Evolutionary conservation across 352 stramenopile species (phyloP), one percentile per base, ranked within the genome.

Genomic region (Globisporangium recalcitrans): DNA sequence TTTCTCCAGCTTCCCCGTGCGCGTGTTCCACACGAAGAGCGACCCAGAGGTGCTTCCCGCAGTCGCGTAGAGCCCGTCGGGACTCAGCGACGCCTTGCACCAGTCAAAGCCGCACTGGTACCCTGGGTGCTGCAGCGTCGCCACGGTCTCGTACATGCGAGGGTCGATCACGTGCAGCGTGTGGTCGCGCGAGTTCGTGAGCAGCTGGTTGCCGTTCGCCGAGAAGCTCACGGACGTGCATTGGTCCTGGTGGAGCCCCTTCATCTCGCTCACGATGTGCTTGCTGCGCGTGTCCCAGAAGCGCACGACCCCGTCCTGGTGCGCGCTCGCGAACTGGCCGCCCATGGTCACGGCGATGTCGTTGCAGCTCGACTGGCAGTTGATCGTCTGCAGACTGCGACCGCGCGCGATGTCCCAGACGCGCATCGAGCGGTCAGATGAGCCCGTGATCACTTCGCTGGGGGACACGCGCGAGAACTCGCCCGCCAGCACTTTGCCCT

Each of bases 21-120:
- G 55, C 47, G 70, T 60, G 63, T 85, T 88, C 86, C 83, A 92
- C 32, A 91, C 63, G 62, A 91, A 79, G 34, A 92, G 66, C 8
- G 68, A 58, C 24, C 85, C 85, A 0, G 72, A 75, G 19, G 80
- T 66, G 13, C 77, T 76, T 16, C 85, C 85, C 0, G 82, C 82
- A 0, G 78, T 69, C 7, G 80, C 78, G 58, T 80, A 89, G 14
- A 65, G 64, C 11, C 82, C 79, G 66, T 94, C 80, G 0, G 77
- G 80, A 48, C 79, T 90, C n/a, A 94, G 67, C 62, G 82, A 83
- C 9, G 85, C 85, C 44, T 92, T 85, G 60, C 68, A 72, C 85
- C 85, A 94, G 61, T 94, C 82, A 55, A 94, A 91, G 13, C 78
- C 85, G 38, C 80, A 87, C 21, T 88, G 77, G 60, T 91, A 94